Conservation (phyloP, 2,329 filamentous ascomycete genomes). For the Geosmithia flava region DNA sequence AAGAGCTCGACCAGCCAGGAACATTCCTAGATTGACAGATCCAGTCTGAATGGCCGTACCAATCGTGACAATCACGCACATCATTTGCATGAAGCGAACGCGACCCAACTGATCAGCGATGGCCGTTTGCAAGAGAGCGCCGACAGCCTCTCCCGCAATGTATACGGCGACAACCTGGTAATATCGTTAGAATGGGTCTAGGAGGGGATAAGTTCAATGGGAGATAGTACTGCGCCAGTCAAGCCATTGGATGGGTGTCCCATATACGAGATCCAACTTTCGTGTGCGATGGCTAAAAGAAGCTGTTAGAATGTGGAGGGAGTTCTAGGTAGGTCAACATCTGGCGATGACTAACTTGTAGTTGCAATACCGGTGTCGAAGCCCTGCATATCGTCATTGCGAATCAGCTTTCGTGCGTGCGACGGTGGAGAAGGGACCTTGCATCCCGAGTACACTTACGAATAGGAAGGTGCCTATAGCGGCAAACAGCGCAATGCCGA, state of each 20-base stretch:
- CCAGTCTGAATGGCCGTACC: conserved; percentile 14
- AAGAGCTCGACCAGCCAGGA: conserved; percentile 12
- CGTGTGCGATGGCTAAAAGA: conserved; percentile 38
- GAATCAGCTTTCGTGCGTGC: not conserved
- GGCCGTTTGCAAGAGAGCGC: conserved; percentile 38
- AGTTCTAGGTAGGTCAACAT: conserved; percentile 2
- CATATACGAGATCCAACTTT: conserved; percentile 50
- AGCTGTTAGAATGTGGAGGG: not conserved
- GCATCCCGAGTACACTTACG: conserved; percentile 20
- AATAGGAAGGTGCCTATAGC: conserved; percentile 48
- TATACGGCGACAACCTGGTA: conserved; percentile 39
- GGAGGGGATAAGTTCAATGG: not conserved
- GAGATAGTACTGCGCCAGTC: conserved; percentile 32
- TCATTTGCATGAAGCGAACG: conserved; percentile 39
- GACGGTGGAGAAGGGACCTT: not conserved
- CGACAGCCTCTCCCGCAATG: conserved; percentile 45
- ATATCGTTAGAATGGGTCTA: too few species aligned
- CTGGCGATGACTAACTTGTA: conserved; percentile 27
- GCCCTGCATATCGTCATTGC: conserved; percentile 20
- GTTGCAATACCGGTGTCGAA: conserved; percentile 50
- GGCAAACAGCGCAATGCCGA: conserved; percentile 36
- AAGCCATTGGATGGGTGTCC: conserved; percentile 37
- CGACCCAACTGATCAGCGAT: conserved; percentile 40
- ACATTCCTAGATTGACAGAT: conserved; percentile 11
- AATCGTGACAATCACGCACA: conserved; percentile 38